phyloP scores from a whole-genome alignment of 345 rosid species.

The Lepidium africanum region DNA sequence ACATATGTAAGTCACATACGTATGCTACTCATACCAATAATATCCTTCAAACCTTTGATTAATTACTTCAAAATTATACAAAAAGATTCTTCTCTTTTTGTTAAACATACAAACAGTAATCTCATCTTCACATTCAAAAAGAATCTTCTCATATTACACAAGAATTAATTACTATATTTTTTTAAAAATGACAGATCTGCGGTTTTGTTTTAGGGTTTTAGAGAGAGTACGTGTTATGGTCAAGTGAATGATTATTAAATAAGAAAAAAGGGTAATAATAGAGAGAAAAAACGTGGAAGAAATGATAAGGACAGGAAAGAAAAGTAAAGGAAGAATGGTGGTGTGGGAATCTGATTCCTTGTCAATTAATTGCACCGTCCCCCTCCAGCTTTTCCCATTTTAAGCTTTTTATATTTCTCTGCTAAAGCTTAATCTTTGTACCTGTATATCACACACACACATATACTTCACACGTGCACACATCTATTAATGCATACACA shows the following conservation, averaged over 20 bases:
- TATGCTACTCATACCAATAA: not conserved
- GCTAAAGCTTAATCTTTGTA: slow-evolving; percentile 23
- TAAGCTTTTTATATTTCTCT: slow-evolving; percentile 17
- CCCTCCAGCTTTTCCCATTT: slow-evolving; percentile 1
- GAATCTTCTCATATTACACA: not conserved
- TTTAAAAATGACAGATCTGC: too few species aligned
- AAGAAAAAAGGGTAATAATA: not conserved
- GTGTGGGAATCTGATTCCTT: slow-evolving; percentile 34
- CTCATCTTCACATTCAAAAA: too few species aligned
- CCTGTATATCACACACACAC: not conserved
- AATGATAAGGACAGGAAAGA: slow-evolving; percentile 26
- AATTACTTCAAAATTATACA: not conserved
- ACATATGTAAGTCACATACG: slow-evolving; percentile 1
- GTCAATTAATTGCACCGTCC: slow-evolving; percentile 31
- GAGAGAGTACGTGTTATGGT: not conserved
- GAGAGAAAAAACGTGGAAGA: slow-evolving; percentile 20
- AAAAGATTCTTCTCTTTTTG: not conserved
- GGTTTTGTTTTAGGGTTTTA: not conserved
- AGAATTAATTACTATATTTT: too few species aligned
- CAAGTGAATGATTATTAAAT: not conserved
- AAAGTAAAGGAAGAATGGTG: slow-evolving; percentile 22
- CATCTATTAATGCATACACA: not conserved
- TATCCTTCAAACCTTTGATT: not conserved
- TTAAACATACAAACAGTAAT: not conserved
- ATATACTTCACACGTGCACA: slow-evolving; percentile 2